Conservation (phyloP, 23 red algal genomes). For the Gracilaria domingensis region DNA sequence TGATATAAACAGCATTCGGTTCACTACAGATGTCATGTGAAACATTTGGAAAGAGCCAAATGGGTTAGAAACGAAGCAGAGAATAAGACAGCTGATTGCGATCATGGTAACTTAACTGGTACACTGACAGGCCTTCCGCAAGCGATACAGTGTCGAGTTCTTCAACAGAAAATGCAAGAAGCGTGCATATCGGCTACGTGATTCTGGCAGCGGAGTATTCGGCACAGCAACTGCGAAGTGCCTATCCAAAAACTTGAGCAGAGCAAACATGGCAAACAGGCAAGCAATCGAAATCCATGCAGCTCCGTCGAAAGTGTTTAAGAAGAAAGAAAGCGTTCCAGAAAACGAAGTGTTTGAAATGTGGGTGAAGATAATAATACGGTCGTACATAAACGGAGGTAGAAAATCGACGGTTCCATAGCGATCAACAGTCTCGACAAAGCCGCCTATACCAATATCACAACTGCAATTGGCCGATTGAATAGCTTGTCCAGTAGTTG, state of each 20-base stretch:
- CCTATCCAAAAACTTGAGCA: conserved; percentile 38
- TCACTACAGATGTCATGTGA: too few species aligned
- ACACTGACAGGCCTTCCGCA: conserved; percentile 47
- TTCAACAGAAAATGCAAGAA: neutral
- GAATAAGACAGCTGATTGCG: too few species aligned
- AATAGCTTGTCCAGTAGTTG: neutral
- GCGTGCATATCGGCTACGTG: neutral
- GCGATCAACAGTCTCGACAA: neutral
- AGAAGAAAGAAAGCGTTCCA: conserved; percentile 9
- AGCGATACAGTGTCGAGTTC: neutral
- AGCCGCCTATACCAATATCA: conserved; percentile 33
- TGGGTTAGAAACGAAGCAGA: neutral
- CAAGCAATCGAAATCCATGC: conserved; percentile 19
- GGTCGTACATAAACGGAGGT: conserved; percentile 38
- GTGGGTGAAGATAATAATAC: neutral
- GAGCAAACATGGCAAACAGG: neutral
- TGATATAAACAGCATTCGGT: neutral
- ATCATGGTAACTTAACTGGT: too few species aligned
- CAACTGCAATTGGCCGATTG: neutral
- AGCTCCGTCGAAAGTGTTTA: neutral
- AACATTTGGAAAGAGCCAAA: too few species aligned
- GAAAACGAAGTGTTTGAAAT: neutral
- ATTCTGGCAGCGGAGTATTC: neutral
- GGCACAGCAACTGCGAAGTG: conserved; percentile 14
- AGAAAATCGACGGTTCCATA: conserved; percentile 23